These are phyloP conservation scores for Brassica carinata DNA, from an alignment of 345 rosid species.

Conservation along the genomic window DNA sequence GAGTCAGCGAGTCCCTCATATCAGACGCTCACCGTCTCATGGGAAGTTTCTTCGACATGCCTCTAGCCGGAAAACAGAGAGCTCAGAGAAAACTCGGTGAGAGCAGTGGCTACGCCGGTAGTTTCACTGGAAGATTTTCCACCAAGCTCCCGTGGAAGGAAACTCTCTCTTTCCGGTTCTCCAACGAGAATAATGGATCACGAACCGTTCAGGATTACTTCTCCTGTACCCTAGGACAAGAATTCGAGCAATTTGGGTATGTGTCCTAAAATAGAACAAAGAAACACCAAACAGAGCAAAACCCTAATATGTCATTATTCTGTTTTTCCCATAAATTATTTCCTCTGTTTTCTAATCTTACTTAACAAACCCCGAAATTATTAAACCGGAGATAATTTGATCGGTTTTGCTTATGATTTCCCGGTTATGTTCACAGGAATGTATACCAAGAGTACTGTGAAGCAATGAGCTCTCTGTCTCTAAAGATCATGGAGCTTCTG, in stretches of 20 bases:
- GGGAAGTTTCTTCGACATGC: constrained; percentile 77
- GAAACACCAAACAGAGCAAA: constrained; percentile 11
- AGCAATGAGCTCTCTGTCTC: constrained; percentile 83
- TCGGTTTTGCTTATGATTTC: not conserved
- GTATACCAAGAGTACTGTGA: constrained; percentile 81
- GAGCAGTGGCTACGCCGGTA: constrained; percentile 91
- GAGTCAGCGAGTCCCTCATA: constrained; percentile 64
- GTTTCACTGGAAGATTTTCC: constrained; percentile 93
- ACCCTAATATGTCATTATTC: constrained; percentile 7
- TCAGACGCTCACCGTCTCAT: constrained; percentile 62
- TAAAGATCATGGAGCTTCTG: constrained; percentile 88
- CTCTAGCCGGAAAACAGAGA: constrained; percentile 67
- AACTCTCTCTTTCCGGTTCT: constrained; percentile 76
- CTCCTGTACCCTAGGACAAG: constrained; percentile 61
- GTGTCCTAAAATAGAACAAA: constrained; percentile 25
- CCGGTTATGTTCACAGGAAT: constrained; percentile 46
- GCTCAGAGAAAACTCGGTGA: constrained; percentile 84
- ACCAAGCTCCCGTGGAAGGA: constrained; percentile 98
- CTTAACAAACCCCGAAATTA: constrained; percentile 11
- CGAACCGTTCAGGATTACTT: constrained; percentile 63
- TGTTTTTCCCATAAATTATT: constrained; percentile 12
- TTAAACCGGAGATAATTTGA: not conserved
- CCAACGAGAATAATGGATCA: constrained; percentile 47
- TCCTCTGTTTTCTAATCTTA: constrained; percentile 24
- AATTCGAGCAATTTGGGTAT: constrained; percentile 71